Percentiles rank a stretch among this genome's conserved stretches.
Evolutionary conservation across 768 basidiomycete species (phyloP).

Genomic region (Lactarius evosmus): DNA sequence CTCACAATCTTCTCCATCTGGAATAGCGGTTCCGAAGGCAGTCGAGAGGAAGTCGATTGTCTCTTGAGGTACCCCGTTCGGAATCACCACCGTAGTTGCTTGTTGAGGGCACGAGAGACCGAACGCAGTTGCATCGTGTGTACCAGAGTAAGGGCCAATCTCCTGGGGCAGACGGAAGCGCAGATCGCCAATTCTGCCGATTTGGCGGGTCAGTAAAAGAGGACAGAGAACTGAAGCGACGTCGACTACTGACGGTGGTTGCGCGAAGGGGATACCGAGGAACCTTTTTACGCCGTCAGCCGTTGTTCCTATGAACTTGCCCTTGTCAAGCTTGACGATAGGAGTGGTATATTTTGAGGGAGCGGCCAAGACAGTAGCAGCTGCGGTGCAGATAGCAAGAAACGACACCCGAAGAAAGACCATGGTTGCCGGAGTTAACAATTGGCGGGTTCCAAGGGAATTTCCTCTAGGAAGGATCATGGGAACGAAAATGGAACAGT

Average conservation of each 20-base stretch:
- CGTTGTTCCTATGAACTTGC: conserved; percentile 33
- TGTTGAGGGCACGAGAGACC: conserved; percentile 32
- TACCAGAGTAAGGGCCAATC: conserved; percentile 19
- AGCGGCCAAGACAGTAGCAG: background rate
- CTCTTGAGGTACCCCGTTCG: background rate
- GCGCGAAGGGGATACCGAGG: conserved; percentile 43
- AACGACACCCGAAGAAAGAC: background rate
- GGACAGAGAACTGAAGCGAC: background rate
- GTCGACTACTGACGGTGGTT: conserved; percentile 36
- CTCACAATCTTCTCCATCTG: conserved; percentile 28
- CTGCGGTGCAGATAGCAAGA: background rate
- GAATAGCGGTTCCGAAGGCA: too few species aligned
- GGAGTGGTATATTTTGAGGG: background rate
- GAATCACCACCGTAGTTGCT: background rate
- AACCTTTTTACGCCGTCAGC: conserved; percentile 33
- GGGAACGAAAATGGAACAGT: too few species aligned
- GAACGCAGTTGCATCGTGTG: conserved; percentile 23
- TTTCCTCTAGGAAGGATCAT: background rate
- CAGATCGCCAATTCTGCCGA: conserved; percentile 34
- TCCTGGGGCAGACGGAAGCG: conserved; percentile 34
- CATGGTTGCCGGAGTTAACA: background rate
- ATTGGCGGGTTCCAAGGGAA: background rate
- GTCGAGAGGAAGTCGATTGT: conserved; percentile 4
- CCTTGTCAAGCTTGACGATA: conserved; percentile 33
- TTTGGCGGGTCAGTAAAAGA: background rate